A percentile compares a stretch with the other conserved stretches of the same genome.
These are phyloP conservation scores for Lactifluus echinatus DNA, from an alignment of 768 basidiomycete genomes.

Conservation along the genomic window DNA sequence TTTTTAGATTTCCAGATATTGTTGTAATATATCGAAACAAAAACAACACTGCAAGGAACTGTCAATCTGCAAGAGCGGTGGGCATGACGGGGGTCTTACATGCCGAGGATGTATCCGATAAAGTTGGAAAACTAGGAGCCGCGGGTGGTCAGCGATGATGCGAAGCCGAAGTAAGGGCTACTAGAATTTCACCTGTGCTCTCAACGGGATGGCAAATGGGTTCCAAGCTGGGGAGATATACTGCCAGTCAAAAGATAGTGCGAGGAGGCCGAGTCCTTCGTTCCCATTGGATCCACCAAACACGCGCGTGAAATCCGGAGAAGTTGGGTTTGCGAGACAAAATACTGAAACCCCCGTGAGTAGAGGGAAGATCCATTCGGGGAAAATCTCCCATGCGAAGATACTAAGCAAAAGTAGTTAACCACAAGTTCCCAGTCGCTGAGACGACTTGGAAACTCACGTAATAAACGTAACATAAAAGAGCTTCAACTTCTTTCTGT, in stretches of 20 bases:
- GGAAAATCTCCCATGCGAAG: slow-evolving; percentile 23
- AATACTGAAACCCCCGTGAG: slow-evolving; percentile 26
- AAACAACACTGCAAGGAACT: slow-evolving; percentile 19
- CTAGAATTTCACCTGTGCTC: slow-evolving; percentile 29
- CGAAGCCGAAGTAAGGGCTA: not conserved
- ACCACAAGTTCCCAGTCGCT: not conserved
- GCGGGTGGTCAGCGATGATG: not conserved
- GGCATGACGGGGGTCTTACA: slow-evolving; percentile 27
- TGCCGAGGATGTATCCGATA: slow-evolving; percentile 42
- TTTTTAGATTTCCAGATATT: slow-evolving; percentile 23
- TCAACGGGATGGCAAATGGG: slow-evolving; percentile 46
- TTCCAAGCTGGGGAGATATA: slow-evolving; percentile 29
- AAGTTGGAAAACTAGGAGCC: slow-evolving; percentile 35
- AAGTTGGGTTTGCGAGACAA: slow-evolving; percentile 24
- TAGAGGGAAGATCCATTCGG: slow-evolving; percentile 19
- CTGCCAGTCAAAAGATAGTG: slow-evolving; percentile 25
- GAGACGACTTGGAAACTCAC: slow-evolving; percentile 20
- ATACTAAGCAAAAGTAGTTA: slow-evolving; percentile 23
- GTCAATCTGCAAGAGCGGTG: not conserved
- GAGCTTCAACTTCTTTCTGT: slow-evolving; percentile 38
- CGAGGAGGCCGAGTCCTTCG: slow-evolving; percentile 23
- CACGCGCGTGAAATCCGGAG: slow-evolving; percentile 21
- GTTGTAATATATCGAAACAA: slow-evolving; percentile 24
- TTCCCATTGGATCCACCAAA: slow-evolving; percentile 24
- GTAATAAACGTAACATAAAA: slow-evolving; percentile 39